Evolutionary conservation across 441 rosid genomes (phyloP), one percentile per base, ranked within the genome.

Genomic region (Syzygium syzygioides): DNA sequence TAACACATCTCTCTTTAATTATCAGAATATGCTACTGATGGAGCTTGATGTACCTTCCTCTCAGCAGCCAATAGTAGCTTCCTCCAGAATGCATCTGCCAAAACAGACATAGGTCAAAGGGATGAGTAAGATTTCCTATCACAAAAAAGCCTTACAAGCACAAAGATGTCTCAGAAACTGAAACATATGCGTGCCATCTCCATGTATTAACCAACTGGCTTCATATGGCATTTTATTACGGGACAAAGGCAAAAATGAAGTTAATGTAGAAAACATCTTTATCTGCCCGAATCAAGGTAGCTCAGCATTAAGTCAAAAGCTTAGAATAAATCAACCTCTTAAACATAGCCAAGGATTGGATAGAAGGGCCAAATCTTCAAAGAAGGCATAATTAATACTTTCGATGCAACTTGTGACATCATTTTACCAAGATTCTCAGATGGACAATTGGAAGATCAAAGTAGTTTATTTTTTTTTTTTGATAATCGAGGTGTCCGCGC

Each of bases 81-180:
- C 91, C 92, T 92, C 99, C 98, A 97, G 85, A 97, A 97, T 71
- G 92, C 92, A 92, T 92, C 99, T 96, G 92, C 87, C 66, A 57
- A 88, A 91, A 90, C 17, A 84, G 86, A 57, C n/a, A 88, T 14
- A 34, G 11, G 60, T 54, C 86, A 79, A n/a, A 34, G 85, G 34
- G 54, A 23, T n/a, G 60, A 57, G 15, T 50, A 60, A 30, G n/a
- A 30, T 7, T 83, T 80, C 53, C 25, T 11, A 45, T 34, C 13
- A 17, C 50, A 30, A 37, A 26, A 55, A 28, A 23, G 23, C 30
- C 37, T n/a, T 34, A 19, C 52, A 87, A 54, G 76, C 32, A 52
- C 6, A 87, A 50, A 68, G 17, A 52, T 50, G 20, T n/a, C 57
- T 55, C 52, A 54, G 57, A 6, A n/a, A 32, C 83, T 6, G n/a